Percentiles rank a stretch among this genome's conserved stretches.
Conservation (phyloP, 371 early-diverging fungal genomes). For the Quaeritorhiza haematococci region DNA sequence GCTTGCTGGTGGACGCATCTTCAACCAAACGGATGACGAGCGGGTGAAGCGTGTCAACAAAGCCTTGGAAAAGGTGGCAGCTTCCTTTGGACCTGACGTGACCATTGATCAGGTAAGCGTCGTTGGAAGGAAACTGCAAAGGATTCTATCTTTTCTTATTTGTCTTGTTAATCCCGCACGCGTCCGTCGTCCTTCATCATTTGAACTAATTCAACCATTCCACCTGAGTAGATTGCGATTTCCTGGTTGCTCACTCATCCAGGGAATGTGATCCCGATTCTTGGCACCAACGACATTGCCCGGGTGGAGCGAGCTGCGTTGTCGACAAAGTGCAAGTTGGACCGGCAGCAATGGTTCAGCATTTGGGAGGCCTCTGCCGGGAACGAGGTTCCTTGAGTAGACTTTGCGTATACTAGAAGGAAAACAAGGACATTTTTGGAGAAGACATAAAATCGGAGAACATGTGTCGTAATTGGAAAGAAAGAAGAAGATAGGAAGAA, state of each 20-base stretch:
- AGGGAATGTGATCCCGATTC: slow-evolving; percentile 12
- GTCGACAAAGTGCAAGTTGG: slow-evolving; percentile 11
- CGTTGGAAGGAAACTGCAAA: no score
- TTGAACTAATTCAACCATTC: no score
- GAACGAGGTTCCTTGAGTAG: slow-evolving; percentile 20
- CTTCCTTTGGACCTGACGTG: slow-evolving; percentile 16
- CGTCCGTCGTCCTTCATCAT: no score
- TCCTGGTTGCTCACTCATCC: slow-evolving; percentile 37
- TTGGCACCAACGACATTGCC: slow-evolving; percentile 30
- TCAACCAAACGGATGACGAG: slow-evolving; percentile 6
- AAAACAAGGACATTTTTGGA: no score
- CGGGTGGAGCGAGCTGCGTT: slow-evolving; percentile 18
- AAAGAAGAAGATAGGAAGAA: no score
- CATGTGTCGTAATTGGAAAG: no score
- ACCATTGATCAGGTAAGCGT: slow-evolving; percentile 31
- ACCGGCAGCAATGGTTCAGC: slow-evolving; percentile 32
- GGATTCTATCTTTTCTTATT: no score
- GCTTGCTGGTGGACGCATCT: slow-evolving; percentile 31
- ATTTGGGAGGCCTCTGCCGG: slow-evolving; percentile 32
- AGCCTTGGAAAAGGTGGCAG: slow-evolving; percentile 22
- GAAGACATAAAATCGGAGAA: no score
- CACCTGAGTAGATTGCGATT: slow-evolving; percentile 19
- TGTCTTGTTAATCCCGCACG: no score
- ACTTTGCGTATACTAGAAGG: no score
- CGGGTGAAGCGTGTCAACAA: slow-evolving; percentile 13